Evolutionary conservation across 2,329 filamentous ascomycete species (phyloP).

Genomic region (Phoma sp.): DNA sequence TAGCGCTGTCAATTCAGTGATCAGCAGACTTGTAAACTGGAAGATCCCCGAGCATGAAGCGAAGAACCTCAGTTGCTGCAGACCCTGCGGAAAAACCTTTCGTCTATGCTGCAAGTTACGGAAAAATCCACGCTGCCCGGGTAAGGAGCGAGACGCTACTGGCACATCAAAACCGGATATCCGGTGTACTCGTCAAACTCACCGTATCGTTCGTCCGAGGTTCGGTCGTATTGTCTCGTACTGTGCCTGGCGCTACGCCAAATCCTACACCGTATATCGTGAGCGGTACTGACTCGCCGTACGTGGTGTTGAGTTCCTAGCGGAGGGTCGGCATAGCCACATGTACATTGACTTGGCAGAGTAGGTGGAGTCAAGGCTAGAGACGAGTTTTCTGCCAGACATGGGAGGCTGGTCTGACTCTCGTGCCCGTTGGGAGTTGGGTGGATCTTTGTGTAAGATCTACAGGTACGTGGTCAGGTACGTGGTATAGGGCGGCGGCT

Average conservation of each 20-base stretch:
- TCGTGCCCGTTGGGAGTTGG: background rate
- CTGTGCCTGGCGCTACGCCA: constrained; percentile 6
- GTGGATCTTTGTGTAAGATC: constrained; percentile 12
- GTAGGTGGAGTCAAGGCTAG: constrained; percentile 1
- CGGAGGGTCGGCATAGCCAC: constrained; percentile 17
- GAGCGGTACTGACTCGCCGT: constrained; percentile 4
- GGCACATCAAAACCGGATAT: background rate
- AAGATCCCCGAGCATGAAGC: constrained; percentile 9
- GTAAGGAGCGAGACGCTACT: background rate
- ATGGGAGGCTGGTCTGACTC: background rate
- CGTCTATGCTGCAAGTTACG: background rate
- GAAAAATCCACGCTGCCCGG: too few species aligned
- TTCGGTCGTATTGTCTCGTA: constrained; percentile 2
- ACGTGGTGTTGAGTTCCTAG: constrained; percentile 4
- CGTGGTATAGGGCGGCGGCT: constrained; percentile 4
- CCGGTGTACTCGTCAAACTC: constrained; percentile 9
- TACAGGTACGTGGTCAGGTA: constrained; percentile 11
- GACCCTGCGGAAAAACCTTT: background rate
- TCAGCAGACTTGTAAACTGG: constrained; percentile 2
- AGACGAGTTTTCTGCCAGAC: constrained; percentile 13
- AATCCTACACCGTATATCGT: constrained; percentile 14
- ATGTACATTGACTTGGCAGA: constrained; percentile 7
- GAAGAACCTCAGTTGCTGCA: background rate
- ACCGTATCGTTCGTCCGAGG: constrained; percentile 17
- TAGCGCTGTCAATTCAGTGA: background rate